Evolutionary conservation across 306 rosid genomes (phyloP).

Genomic region (Coriaria nepalensis): DNA sequence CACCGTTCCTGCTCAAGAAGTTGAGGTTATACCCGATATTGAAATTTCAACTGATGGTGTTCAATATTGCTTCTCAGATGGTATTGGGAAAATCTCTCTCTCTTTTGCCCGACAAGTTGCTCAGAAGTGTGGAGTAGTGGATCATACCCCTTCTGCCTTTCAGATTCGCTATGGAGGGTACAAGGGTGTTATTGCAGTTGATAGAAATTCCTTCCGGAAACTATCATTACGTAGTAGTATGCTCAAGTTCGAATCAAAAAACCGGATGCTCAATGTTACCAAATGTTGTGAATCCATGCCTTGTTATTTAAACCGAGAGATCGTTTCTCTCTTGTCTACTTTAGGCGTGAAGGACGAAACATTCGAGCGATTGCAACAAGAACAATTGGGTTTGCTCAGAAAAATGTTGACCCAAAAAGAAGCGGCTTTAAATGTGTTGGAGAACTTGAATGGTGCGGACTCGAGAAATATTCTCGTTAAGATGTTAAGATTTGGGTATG

Average conservation of each 20-base stretch:
- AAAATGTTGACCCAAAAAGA: slow-evolving; percentile 49
- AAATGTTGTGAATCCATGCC: slow-evolving; percentile 78
- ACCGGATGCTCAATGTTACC: slow-evolving; percentile 74
- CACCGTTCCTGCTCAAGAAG: slow-evolving; percentile 48
- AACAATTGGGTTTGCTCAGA: slow-evolving; percentile 48
- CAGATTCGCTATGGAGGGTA: slow-evolving; percentile 95
- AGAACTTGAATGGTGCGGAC: slow-evolving; percentile 46
- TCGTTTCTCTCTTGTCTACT: slow-evolving; percentile 60
- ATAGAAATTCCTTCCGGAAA: slow-evolving; percentile 59
- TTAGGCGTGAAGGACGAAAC: slow-evolving; percentile 66
- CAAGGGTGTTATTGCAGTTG: slow-evolving; percentile 86
- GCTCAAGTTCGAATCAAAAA: slow-evolving; percentile 73
- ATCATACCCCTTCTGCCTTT: slow-evolving; percentile 68
- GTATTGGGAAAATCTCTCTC: slow-evolving; percentile 76
- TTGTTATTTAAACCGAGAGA: slow-evolving; percentile 86
- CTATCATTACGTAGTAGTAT: slow-evolving; percentile 73
- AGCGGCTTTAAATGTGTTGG: slow-evolving; percentile 54
- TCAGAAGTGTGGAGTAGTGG: slow-evolving; percentile 50
- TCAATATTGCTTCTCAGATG: slow-evolving; percentile 85
- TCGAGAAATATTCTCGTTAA: slow-evolving; percentile 52
- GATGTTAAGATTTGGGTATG: slow-evolving; percentile 65
- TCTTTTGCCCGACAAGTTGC: slow-evolving; percentile 80
- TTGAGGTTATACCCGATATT: slow-evolving; percentile 79
- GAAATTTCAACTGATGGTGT: slow-evolving; percentile 46
- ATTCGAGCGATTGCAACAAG: slow-evolving; percentile 60